A percentile compares a stretch with the other conserved stretches of the same genome.
These are phyloP conservation scores for Trapa incisa DNA, from an alignment of 345 rosid species.

Conservation along the genomic window DNA sequence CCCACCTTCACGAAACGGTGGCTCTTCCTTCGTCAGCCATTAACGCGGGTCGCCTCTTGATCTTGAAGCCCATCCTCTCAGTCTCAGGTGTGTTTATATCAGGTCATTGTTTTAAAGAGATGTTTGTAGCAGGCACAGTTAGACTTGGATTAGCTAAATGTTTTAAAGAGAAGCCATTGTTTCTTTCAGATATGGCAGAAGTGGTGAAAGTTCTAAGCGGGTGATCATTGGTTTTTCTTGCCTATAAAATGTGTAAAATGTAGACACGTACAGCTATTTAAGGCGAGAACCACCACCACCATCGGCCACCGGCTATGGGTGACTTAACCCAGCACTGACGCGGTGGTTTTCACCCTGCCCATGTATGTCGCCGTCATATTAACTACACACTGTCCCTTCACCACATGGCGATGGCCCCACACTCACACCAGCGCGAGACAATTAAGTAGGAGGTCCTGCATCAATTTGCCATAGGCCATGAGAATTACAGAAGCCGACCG, in stretches of 20 bases:
- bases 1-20: background rate
- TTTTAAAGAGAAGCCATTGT: too few species aligned
- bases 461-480: background rate
- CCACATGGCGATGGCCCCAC: conserved; percentile 12
- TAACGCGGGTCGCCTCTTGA: too few species aligned
- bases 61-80: too few species aligned
- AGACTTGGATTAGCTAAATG: too few species aligned
- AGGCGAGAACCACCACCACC: conserved; percentile 2
- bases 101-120: too few species aligned
- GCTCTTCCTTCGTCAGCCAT: background rate
- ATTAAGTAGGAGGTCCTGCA: background rate
- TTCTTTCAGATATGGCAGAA: too few species aligned
- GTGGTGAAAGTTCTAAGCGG: too few species aligned
- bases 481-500: background rate
- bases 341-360: background rate
- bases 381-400: conserved; percentile 13
- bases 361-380: conserved; percentile 19
- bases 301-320: background rate
- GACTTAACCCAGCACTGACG: background rate
- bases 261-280: background rate
- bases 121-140: too few species aligned
- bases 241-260: too few species aligned
- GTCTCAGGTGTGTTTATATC: too few species aligned
- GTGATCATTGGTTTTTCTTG: too few species aligned
- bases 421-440: background rate